Percentiles rank a stretch among this genome's conserved stretches.
phyloP scores from a whole-genome alignment of 2,329 filamentous ascomycete genomes.

The Ascochyta viciae-villosae region DNA sequence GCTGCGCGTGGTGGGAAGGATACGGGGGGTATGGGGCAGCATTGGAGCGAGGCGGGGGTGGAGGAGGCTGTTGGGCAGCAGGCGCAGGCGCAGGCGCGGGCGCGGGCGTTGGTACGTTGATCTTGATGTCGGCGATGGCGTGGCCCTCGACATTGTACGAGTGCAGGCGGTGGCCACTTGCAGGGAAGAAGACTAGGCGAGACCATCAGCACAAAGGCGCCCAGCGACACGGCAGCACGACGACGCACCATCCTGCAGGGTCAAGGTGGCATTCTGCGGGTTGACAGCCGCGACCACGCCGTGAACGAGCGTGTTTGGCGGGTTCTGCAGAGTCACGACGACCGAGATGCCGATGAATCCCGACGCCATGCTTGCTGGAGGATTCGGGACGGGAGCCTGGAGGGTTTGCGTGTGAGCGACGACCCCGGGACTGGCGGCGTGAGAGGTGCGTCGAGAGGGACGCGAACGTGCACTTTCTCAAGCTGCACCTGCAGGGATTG shows the following conservation, averaged over 20 bases:
- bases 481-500: conserved; percentile 10
- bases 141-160: conserved; percentile 64
- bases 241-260: conserved; percentile 71
- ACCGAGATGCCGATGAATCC: conserved; percentile 80
- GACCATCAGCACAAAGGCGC: not conserved
- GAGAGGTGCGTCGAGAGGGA: conserved; percentile 3
- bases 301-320: conserved; percentile 68
- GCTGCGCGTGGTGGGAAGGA: conserved; percentile 23
- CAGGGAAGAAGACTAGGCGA: conserved; percentile 59
- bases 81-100: conserved; percentile 10
- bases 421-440: conserved; percentile 16
- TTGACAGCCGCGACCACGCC: conserved; percentile 76
- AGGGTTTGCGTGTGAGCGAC: conserved; percentile 8
- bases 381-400: not conserved
- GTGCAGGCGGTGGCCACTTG: conserved; percentile 60
- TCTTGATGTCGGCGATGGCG: conserved; percentile 66
- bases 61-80: conserved; percentile 15
- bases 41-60: conserved; percentile 24
- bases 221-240: not conserved
- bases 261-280: conserved; percentile 67
- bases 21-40: conserved; percentile 31
- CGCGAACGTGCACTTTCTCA: conserved; percentile 7
- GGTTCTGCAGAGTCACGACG: conserved; percentile 72
- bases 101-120: conserved; percentile 46
- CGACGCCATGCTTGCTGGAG: conserved; percentile 60